These are phyloP conservation scores for Hypoxylon lenormandii DNA, from an alignment of 495 filamentous ascomycete species.

Conservation along the genomic window DNA sequence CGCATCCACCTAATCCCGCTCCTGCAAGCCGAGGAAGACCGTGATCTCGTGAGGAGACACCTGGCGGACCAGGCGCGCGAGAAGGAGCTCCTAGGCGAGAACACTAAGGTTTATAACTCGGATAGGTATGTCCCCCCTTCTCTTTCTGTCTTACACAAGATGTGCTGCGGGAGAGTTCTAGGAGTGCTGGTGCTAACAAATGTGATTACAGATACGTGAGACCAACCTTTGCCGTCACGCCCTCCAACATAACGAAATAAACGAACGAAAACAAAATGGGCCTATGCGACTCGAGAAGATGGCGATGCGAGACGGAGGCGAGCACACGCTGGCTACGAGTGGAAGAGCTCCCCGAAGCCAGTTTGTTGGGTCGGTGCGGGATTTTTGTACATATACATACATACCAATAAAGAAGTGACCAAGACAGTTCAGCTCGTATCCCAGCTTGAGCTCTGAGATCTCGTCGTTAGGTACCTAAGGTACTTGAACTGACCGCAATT, in stretches of 20 bases:
- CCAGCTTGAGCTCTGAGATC: not conserved
- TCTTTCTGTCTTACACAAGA: not conserved
- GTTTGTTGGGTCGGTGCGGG: not conserved
- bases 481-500: not conserved
- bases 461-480: too few species aligned
- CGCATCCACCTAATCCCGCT: constrained; percentile 91
- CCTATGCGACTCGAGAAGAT: not conserved
- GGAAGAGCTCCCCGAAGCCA: constrained; percentile 40
- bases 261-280: too few species aligned
- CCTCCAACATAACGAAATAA: constrained; percentile 66
- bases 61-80: constrained; percentile 88
- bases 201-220: constrained; percentile 70
- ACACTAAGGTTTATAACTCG: constrained; percentile 83
- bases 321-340: constrained; percentile 26
- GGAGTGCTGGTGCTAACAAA: not conserved
- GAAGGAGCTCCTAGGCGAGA: constrained; percentile 85
- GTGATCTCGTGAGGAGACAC: constrained; percentile 87
- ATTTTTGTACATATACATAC: constrained; percentile 27
- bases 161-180: constrained; percentile 3
- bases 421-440: not conserved
- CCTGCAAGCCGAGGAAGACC: constrained; percentile 94
- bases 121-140: constrained; percentile 73
- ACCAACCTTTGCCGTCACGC: constrained; percentile 75
- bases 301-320: not conserved
- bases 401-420: constrained; percentile 22